Percentiles rank a stretch among this genome's conserved stretches.
phyloP scores from a whole-genome alignment of 352 stramenopile species.

The Peronospora tabacina region DNA sequence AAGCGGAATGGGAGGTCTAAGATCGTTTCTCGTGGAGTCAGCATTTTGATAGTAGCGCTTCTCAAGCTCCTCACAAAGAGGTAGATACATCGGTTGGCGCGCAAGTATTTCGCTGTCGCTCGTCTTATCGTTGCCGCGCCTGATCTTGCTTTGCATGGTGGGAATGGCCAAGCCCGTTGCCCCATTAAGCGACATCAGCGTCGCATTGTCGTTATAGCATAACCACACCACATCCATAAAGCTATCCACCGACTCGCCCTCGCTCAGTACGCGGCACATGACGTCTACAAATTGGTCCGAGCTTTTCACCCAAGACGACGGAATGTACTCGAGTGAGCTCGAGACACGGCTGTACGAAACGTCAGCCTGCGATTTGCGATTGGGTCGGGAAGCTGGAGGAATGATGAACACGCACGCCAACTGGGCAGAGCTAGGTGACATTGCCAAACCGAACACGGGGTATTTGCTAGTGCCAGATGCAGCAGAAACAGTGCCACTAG shows the following conservation, averaged over 20 bases:
- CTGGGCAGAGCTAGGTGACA: constrained; percentile 67
- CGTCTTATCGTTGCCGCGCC: constrained; percentile 18
- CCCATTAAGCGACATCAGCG: constrained; percentile 44
- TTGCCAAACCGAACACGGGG: constrained; percentile 57
- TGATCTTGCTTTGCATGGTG: constrained; percentile 49
- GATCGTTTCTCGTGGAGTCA: background rate
- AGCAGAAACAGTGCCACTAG: constrained; percentile 1
- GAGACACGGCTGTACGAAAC: constrained; percentile 80
- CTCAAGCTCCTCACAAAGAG: constrained; percentile 52
- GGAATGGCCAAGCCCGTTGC: constrained; percentile 46
- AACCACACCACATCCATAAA: constrained; percentile 75
- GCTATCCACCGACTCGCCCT: constrained; percentile 47
- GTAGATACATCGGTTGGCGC: constrained; percentile 51
- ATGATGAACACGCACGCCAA: constrained; percentile 63
- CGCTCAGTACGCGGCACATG: constrained; percentile 46
- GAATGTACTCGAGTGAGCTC: constrained; percentile 62
- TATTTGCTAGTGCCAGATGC: constrained; percentile 34
- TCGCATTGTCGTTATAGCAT: constrained; percentile 64
- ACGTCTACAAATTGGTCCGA: constrained; percentile 35
- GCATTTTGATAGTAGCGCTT: constrained; percentile 28
- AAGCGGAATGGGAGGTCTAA: constrained; percentile 22
- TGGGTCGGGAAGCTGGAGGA: constrained; percentile 65
- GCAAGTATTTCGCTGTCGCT: constrained; percentile 18
- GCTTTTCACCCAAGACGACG: constrained; percentile 42
- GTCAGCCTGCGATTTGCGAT: constrained; percentile 74